Conservation (phyloP, 169 alveolate species). For the Plasmodium gaboni region DNA sequence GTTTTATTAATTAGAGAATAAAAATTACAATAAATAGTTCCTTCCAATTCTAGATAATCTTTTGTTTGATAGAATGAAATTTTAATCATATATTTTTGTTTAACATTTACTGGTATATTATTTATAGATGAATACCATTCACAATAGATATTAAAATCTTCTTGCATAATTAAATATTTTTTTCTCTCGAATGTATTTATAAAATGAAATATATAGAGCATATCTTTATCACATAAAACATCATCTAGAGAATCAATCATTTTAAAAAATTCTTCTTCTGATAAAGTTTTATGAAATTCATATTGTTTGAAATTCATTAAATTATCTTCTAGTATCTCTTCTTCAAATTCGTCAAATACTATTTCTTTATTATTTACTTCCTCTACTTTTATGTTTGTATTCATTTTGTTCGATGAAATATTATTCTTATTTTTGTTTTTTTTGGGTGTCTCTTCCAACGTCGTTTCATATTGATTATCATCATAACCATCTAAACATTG, state of each 20-base stretch:
- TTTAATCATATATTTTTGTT: too few species aligned
- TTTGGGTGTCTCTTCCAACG: neutral
- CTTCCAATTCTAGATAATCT: too few species aligned
- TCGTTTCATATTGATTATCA: too few species aligned
- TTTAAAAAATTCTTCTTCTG: slow-evolving; percentile 7
- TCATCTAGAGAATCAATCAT: neutral
- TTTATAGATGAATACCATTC: neutral
- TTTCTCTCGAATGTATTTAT: slow-evolving; percentile 19
- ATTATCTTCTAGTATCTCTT: slow-evolving; percentile 3
- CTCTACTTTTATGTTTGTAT: neutral
- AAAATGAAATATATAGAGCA: slow-evolving; percentile 20
- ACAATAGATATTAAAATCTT: slow-evolving; percentile 5
- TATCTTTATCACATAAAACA: slow-evolving; percentile 4
- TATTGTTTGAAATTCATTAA: neutral
- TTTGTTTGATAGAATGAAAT: too few species aligned
- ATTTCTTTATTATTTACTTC: neutral
- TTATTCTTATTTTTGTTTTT: neutral
- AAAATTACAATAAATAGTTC: too few species aligned
- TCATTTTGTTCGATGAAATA: neutral
- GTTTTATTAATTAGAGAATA: too few species aligned
- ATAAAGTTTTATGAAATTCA: neutral
- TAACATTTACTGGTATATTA: slow-evolving; percentile 6
- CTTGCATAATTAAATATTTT: slow-evolving; percentile 3
- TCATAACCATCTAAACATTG: too few species aligned
- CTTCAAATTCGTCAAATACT: neutral